phyloP scores from a whole-genome alignment of 345 rosid genomes.

The Lepidium aucheri region DNA sequence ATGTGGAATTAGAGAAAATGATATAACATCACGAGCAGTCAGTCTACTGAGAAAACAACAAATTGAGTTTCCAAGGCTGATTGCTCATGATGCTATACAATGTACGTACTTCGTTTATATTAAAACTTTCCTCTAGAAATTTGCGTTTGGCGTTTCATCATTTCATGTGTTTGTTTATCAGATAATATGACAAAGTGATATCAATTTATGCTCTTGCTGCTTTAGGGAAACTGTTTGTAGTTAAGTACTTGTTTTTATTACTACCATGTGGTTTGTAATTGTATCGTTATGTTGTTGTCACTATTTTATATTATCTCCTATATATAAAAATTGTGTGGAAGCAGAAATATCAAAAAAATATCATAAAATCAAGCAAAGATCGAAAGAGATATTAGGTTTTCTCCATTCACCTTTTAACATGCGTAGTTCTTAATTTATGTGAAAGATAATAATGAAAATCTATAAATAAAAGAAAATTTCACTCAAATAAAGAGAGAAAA shows the following conservation, averaged over 20 bases:
- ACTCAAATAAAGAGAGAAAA: background rate
- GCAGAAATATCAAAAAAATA: background rate
- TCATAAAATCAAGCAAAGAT: too few relatives aligned
- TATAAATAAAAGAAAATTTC: background rate
- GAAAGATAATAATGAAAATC: background rate
- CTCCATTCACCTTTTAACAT: background rate
- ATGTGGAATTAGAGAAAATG: slow-evolving; percentile 18
- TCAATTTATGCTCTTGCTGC: slow-evolving; percentile 7
- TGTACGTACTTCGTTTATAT: slow-evolving; percentile 1
- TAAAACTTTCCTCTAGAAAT: background rate
- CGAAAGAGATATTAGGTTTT: too few relatives aligned
- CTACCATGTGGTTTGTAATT: slow-evolving; percentile 16
- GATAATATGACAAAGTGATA: background rate
- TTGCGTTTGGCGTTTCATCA: slow-evolving; percentile 8
- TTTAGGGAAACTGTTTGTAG: slow-evolving; percentile 19
- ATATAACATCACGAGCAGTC: slow-evolving; percentile 99
- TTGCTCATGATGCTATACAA: slow-evolving; percentile 99
- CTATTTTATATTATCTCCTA: background rate
- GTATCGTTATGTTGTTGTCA: background rate
- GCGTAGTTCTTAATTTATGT: background rate
- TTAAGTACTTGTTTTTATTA: slow-evolving; percentile 14
- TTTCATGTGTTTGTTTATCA: background rate
- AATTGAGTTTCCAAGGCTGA: slow-evolving; percentile 65
- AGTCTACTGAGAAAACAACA: slow-evolving; percentile 55
- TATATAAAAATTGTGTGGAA: background rate